Base-by-base conservation (phyloP, 1,284 basidiomycete species). In the Sanguinoderma infundibulare region DNA sequence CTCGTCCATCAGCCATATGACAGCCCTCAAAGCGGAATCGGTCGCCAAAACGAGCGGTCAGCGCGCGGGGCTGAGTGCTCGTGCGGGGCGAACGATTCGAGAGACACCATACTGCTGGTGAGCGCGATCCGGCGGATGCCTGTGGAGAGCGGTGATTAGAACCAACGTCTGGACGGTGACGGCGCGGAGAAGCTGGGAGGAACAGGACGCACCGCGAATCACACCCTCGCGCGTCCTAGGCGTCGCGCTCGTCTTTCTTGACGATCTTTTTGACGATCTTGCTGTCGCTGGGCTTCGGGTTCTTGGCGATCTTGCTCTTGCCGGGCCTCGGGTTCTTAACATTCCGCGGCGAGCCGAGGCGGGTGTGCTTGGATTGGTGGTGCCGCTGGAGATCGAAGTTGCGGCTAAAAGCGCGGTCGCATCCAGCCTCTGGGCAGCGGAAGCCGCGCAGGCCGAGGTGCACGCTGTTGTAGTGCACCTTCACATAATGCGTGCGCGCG, bases 401-500 rank as follows among this genome's bases (percentile, higher is more conserved):
- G 36, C 64, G 61, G 20, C 55, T 58, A 50, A 62, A 65, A 5
- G 47, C 22, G 24, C 40, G 46, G 17, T 4, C 6, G 49, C 64
- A 65, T 4, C 49, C 53, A 2, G 17, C 14, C 0, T 36, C 38
- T 3, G 20, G 20, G 62, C 65, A 66, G 9, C 14, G 34, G 55
- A 49, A 30, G 5, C 8, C 17, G 17, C 65, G 65, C 51, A 35
- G 15, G 5, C 34, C 22, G 4, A 40, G 3, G 55, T 66, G 65
- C 28, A 62, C 60, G 26, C 60, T 40, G 3, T 35, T 42, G 49
- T 54, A 24, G 58, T 66, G 65, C 12, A 58, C 58, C 8, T 55
- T 62, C 7, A 66, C 50, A 42, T 66, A 64, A 28, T 62, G 36
- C 20, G 34, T 55, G 4, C 65, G 60, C 1, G 65, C 57, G 40